phyloP scores from a whole-genome alignment of 2,329 filamentous ascomycete species.

The Monilinia laxa region DNA sequence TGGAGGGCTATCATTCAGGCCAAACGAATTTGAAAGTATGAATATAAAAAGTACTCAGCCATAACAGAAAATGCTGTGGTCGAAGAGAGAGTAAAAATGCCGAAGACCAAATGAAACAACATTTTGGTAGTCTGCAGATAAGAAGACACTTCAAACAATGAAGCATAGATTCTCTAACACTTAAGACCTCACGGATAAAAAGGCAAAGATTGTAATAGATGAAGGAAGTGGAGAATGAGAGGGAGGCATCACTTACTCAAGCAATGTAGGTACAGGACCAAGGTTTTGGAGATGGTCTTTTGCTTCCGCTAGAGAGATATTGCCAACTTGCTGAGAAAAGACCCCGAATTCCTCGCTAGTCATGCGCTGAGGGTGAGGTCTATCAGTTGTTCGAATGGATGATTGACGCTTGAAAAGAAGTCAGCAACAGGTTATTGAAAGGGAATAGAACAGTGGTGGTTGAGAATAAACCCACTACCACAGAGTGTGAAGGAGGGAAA shows the following conservation, averaged over 20 bases:
- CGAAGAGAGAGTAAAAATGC: not conserved
- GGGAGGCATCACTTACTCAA: not conserved
- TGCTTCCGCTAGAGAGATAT: slow-evolving; percentile 7
- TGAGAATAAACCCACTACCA: not conserved
- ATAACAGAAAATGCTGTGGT: not conserved
- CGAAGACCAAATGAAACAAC: not conserved
- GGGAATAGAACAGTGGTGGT: not conserved
- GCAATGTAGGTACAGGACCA: slow-evolving; percentile 6
- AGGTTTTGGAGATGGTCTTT: slow-evolving; percentile 16
- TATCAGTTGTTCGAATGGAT: not conserved
- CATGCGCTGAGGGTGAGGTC: not conserved
- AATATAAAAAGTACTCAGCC: not conserved
- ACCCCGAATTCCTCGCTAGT: slow-evolving; percentile 3
- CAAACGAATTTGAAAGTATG: not conserved
- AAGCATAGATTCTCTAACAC: not conserved
- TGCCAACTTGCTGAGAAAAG: slow-evolving; percentile 8
- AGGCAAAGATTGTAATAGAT: not conserved
- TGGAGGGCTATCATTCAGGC: not conserved
- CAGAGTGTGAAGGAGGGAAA: not conserved
- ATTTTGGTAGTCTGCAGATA: not conserved
- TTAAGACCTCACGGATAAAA: not conserved
- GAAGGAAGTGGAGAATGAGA: not conserved
- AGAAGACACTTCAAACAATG: not conserved
- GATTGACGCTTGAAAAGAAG: slow-evolving; percentile 8
- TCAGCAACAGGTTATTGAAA: not conserved